These are phyloP conservation scores for Phytophthora sojae DNA, from an alignment of 352 stramenopile genomes.

Conservation along the genomic window DNA sequence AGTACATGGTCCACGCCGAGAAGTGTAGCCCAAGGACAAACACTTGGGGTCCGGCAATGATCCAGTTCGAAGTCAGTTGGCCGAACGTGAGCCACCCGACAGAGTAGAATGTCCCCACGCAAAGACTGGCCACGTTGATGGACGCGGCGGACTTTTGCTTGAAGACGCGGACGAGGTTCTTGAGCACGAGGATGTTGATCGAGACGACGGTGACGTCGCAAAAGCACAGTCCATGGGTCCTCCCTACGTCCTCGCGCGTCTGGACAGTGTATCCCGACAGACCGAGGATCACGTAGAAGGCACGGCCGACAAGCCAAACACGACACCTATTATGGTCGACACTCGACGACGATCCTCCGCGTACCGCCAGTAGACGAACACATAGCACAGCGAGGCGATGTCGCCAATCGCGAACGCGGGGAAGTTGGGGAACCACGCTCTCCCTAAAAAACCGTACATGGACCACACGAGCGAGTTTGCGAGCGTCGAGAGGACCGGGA, in stretches of 20 bases:
- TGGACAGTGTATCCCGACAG: background rate
- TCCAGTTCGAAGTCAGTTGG: constrained; percentile 4
- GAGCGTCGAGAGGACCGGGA: background rate
- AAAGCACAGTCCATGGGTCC: constrained; percentile 1
- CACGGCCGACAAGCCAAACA: background rate
- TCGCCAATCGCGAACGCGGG: background rate
- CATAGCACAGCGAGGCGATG: background rate
- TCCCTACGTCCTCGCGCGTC: background rate
- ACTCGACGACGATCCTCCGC: background rate
- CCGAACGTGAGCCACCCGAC: background rate
- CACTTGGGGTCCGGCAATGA: background rate
- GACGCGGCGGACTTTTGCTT: background rate
- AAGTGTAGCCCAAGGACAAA: background rate
- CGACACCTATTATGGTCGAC: background rate
- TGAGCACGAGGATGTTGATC: background rate
- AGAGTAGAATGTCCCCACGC: background rate
- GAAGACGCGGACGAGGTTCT: constrained; percentile 1
- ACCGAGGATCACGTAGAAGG: background rate
- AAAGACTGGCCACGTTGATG: background rate
- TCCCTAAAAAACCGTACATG: background rate
- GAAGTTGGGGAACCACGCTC: constrained; percentile 2
- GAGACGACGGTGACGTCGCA: constrained; percentile 1
- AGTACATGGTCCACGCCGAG: background rate
- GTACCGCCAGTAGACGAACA: background rate
- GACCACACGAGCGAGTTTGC: background rate